Evolutionary conservation across 805 yeast genomes (phyloP).

Genomic region (Candida vartiovaarae): DNA sequence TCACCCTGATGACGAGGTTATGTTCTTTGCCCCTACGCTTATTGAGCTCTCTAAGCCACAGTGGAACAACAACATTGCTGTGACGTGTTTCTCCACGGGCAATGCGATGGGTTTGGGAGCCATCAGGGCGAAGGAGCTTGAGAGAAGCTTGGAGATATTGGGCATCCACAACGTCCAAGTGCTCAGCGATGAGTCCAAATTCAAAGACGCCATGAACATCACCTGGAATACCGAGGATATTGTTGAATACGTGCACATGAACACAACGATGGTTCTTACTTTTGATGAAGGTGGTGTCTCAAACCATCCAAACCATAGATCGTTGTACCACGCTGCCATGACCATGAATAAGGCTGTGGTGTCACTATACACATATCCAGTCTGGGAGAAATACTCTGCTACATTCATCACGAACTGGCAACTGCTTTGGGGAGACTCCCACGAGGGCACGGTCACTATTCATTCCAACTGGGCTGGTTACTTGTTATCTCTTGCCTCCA

Average conservation of each 20-base stretch:
- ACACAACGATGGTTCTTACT: conserved; percentile 47
- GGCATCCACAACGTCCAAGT: conserved; percentile 40
- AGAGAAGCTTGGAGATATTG: conserved; percentile 43
- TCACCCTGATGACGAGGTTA: conserved; percentile 98
- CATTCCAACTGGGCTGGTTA: conserved; percentile 15
- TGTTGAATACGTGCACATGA: conserved; percentile 27
- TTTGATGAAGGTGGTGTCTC: conserved; percentile 84
- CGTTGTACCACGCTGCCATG: conserved; percentile 43
- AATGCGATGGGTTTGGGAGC: conserved; percentile 68
- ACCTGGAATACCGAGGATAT: conserved; percentile 54
- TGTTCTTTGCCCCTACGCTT: conserved; percentile 88
- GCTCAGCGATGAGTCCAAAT: conserved; percentile 38
- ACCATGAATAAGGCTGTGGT: conserved; percentile 15
- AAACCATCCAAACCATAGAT: conserved; percentile 77
- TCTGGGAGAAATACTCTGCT: conserved; percentile 41
- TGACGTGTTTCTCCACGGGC: conserved; percentile 75
- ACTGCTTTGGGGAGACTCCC: not conserved
- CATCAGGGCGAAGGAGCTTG: conserved; percentile 53
- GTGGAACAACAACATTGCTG: conserved; percentile 42
- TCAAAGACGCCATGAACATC: conserved; percentile 61
- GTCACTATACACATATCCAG: conserved; percentile 27
- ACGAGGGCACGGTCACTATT: not conserved
- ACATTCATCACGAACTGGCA: conserved; percentile 20
- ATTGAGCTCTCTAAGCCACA: conserved; percentile 41
- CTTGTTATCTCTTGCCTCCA: conserved; percentile 48